Conservation (phyloP, 805 yeast genomes). For the Wickerhamiella kurtzmanii region DNA sequence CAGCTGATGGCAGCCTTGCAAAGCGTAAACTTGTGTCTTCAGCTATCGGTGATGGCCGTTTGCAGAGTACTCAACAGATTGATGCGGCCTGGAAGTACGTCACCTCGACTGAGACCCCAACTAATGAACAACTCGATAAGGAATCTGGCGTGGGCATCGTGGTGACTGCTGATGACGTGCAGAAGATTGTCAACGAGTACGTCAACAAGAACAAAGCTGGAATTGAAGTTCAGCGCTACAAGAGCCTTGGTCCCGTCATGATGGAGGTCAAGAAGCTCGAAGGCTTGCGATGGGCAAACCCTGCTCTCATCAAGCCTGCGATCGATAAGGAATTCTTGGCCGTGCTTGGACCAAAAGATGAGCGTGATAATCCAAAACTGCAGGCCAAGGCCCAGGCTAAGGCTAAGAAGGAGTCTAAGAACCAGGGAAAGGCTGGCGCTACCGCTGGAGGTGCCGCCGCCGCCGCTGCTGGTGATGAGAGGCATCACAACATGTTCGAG, state of each 20-base stretch:
- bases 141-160: conserved; percentile 67
- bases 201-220: conserved; percentile 45
- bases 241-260: conserved; percentile 59
- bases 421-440: conserved; percentile 29
- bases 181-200: conserved; percentile 42
- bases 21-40: conserved; percentile 40
- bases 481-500: conserved; percentile 47
- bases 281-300: conserved; percentile 82
- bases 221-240: conserved; percentile 62
- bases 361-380: conserved; percentile 50
- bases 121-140: conserved; percentile 39
- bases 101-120: conserved; percentile 32
- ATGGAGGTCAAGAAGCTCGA: conserved; percentile 65
- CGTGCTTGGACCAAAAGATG: conserved; percentile 88
- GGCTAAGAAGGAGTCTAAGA: conserved; percentile 5
- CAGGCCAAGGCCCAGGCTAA: conserved; percentile 22
- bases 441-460: conserved; percentile 8
- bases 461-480: conserved; percentile 10
- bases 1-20: conserved; percentile 26
- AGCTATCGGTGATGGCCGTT: conserved; percentile 50
- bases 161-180: conserved; percentile 53
- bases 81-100: conserved; percentile 65
- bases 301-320: conserved; percentile 70
- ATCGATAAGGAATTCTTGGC: conserved; percentile 66
- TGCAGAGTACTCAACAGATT: conserved; percentile 60